Conservation (phyloP, 441 rosid species). For the Flueggea neowawraea region DNA sequence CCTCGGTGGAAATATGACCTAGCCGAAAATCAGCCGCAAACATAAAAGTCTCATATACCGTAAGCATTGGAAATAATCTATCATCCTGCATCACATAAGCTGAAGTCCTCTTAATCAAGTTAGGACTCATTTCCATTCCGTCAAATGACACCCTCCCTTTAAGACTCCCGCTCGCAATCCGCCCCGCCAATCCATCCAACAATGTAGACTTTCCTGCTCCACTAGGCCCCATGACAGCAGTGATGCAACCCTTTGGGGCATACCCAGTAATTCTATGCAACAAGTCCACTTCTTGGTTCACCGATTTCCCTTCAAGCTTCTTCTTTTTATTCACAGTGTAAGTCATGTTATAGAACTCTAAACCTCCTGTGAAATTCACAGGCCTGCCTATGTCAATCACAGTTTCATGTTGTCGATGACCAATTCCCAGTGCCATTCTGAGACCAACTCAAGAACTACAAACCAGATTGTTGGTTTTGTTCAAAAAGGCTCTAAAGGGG, state of each 20-base stretch:
- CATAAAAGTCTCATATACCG: constrained; percentile 62
- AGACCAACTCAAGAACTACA: background rate
- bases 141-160: constrained; percentile 50
- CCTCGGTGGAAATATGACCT: constrained; percentile 31
- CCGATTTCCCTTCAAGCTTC: constrained; percentile 44
- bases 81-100: constrained; percentile 76
- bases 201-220: constrained; percentile 74
- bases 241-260: constrained; percentile 62
- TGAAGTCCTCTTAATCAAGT: constrained; percentile 56
- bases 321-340: constrained; percentile 44
- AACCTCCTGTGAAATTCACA: constrained; percentile 42
- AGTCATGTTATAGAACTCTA: constrained; percentile 51
- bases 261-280: constrained; percentile 56
- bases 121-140: constrained; percentile 43
- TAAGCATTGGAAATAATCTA: constrained; percentile 59
- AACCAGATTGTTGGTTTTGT: no score
- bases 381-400: constrained; percentile 42
- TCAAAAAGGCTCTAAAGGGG: no score
- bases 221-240: constrained; percentile 74
- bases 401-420: constrained; percentile 20
- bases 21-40: constrained; percentile 68
- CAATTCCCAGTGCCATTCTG: constrained; percentile 24
- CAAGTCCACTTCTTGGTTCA: constrained; percentile 45
- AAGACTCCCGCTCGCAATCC: constrained; percentile 59
- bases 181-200: constrained; percentile 54